Evolutionary conservation across 371 early-diverging fungal genomes (phyloP).

Genomic region (Lichtheimia ramosa): DNA sequence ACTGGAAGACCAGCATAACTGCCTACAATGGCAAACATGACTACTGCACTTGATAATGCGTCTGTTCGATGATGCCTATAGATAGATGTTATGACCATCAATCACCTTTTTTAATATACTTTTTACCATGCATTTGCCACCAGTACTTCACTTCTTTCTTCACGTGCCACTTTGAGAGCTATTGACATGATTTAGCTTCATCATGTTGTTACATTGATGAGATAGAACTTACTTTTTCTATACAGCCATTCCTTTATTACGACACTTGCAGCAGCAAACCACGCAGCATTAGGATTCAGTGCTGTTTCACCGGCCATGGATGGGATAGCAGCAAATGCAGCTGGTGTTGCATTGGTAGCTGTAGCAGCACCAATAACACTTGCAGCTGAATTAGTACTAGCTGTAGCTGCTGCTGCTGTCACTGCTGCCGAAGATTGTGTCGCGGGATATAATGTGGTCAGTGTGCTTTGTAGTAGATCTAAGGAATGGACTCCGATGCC

Average conservation of each 20-base stretch:
- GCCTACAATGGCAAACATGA: constrained; percentile 62
- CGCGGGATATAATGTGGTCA: constrained; percentile 2
- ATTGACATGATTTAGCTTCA: not conserved
- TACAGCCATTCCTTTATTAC: constrained; percentile 66
- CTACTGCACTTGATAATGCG: constrained; percentile 64
- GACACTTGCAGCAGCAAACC: constrained; percentile 70
- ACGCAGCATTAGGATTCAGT: constrained; percentile 70
- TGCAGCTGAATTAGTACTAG: not conserved
- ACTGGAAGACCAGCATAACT: constrained; percentile 63
- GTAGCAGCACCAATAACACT: not conserved
- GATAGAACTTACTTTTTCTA: constrained; percentile 50
- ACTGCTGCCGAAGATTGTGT: not conserved
- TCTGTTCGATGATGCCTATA: constrained; percentile 73
- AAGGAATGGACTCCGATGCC: constrained; percentile 70
- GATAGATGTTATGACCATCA: not conserved
- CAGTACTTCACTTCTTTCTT: constrained; percentile 63
- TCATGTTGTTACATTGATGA: not conserved
- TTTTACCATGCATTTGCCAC: constrained; percentile 71
- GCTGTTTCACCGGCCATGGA: constrained; percentile 15
- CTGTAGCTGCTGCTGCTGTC: not conserved
- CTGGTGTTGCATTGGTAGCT: not conserved
- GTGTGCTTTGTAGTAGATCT: constrained; percentile 46
- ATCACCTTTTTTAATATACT: not conserved
- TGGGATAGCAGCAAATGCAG: not conserved
- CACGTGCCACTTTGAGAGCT: constrained; percentile 63